Evolutionary conservation across 2,329 filamentous ascomycete species (phyloP), one percentile per base, ranked within the genome.

Genomic region (Neonectria faginata): DNA sequence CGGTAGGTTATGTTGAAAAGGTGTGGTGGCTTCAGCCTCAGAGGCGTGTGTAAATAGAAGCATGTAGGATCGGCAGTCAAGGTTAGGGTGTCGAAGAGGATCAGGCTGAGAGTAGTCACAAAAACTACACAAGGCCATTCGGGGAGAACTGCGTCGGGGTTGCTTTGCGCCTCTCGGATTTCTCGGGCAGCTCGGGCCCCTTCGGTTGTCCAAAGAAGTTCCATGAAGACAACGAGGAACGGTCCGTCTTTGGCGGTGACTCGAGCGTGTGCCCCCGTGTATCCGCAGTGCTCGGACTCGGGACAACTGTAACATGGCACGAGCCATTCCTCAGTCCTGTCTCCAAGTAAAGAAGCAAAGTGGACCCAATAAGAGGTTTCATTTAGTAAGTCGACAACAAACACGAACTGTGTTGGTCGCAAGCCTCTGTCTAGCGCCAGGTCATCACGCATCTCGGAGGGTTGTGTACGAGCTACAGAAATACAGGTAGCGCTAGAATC

Each of bases 391-490:
- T 54, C 16, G 29, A 52, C 52, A 31, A 56, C n/a, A 22, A 73
- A 70, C 62, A 72, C 69, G 60, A 65, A 69, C 61, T 51, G 25
- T 48, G 53, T 57, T 51, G 27, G 44, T 50, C 14, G 22, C 16
- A 42, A 11, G 14, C 33, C 47, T 65, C 51, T 58, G 62, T 61
- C 54, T 69, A 67, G 66, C 61, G 67, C 60, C 67, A 65, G 33
- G 66, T 62, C 64, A 69, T 66, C 62, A 58, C 48, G 50, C 66
- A 67, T 62, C 45, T 55, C 41, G 27, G 31, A 41, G 39, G 57
- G 57, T 42, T 45, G 14, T 54, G 27, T 33, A 50, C 33, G 22
- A 18, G 20, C 7, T 58, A 36, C 22, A n/a, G 29, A 57, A 45
- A 9, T 22, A 44, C 1, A 45, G 33, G 47, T 39, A 48, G 42